A percentile compares a stretch with the other conserved stretches of the same genome.
Evolutionary conservation across 1,284 basidiomycete species (phyloP).

Genomic region (Bjerkandera adusta): DNA sequence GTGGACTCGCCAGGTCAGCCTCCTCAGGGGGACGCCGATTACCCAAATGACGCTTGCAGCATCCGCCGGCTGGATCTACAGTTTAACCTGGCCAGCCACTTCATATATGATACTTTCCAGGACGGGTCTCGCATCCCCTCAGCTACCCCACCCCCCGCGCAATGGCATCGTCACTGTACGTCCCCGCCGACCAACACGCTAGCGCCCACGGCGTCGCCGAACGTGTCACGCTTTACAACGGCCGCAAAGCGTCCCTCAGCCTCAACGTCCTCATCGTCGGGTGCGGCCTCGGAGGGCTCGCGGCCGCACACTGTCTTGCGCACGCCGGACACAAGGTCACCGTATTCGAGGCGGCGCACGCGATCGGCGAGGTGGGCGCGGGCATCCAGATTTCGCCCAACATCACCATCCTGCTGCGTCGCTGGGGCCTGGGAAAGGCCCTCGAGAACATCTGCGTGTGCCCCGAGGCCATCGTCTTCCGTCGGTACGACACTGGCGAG

Average conservation of each 20-base stretch:
- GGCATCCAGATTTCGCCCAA: constrained; percentile 53
- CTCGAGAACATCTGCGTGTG: constrained; percentile 36
- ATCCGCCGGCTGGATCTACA: constrained; percentile 7
- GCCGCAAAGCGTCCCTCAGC: constrained; percentile 30
- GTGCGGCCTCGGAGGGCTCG: constrained; percentile 46
- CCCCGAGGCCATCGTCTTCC: constrained; percentile 40
- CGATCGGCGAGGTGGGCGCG: constrained; percentile 46
- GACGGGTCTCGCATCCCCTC: background rate
- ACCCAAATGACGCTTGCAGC: background rate
- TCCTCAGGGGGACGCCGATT: too few species aligned
- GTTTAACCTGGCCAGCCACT: background rate
- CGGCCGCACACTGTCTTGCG: constrained; percentile 41
- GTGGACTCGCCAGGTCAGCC: too few species aligned
- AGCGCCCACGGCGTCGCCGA: constrained; percentile 19
- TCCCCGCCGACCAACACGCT: constrained; percentile 16
- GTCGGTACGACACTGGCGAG: constrained; percentile 40
- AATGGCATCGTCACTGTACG: constrained; percentile 6
- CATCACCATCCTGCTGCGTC: constrained; percentile 36
- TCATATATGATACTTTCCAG: background rate
- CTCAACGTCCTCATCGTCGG: constrained; percentile 46
- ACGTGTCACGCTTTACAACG: constrained; percentile 23
- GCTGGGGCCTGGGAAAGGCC: constrained; percentile 41
- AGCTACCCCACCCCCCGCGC: background rate
- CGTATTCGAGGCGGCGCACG: constrained; percentile 40
- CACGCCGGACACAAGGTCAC: constrained; percentile 46